Conservation (phyloP, 228 moss, liverwort and hornwort genomes). For the Sphagnum magellanicum region DNA sequence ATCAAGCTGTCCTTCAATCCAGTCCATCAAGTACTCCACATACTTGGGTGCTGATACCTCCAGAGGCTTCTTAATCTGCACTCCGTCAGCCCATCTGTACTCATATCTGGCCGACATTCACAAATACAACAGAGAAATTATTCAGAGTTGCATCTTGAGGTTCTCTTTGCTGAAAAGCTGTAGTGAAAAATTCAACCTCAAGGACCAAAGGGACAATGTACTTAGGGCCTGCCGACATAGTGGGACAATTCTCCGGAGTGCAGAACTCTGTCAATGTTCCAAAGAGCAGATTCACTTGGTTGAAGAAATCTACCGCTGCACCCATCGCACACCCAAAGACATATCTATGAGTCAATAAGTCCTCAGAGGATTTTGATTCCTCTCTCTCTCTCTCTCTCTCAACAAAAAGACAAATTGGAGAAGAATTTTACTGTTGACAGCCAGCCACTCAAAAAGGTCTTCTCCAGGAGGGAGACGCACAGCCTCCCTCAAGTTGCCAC, state of each 20-base stretch:
- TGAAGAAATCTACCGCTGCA: slow-evolving; percentile 65
- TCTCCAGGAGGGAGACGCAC: slow-evolving; percentile 53
- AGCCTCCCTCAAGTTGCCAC: slow-evolving; percentile 59
- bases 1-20: slow-evolving; percentile 60
- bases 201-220: neutral
- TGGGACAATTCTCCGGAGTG: slow-evolving; percentile 50
- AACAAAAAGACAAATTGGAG: neutral
- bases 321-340: neutral
- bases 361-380: neutral
- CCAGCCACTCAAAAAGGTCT: slow-evolving; percentile 49
- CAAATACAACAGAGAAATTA: too few species aligned
- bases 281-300: slow-evolving; percentile 51
- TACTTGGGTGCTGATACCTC: slow-evolving; percentile 59
- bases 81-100: slow-evolving; percentile 60
- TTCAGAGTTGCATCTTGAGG: too few species aligned
- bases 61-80: slow-evolving; percentile 52
- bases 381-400: neutral
- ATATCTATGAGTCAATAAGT: neutral
- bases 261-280: slow-evolving; percentile 60
- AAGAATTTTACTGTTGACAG: slow-evolving; percentile 26
- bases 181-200: too few species aligned
- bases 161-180: too few species aligned
- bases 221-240: slow-evolving; percentile 59
- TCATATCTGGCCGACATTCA: slow-evolving; percentile 20
- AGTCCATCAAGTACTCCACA: slow-evolving; percentile 58